A percentile compares a stretch with the other conserved stretches of the same genome.
Conservation (phyloP, 129 eudicot genomes). For the Escallonia rubra region DNA sequence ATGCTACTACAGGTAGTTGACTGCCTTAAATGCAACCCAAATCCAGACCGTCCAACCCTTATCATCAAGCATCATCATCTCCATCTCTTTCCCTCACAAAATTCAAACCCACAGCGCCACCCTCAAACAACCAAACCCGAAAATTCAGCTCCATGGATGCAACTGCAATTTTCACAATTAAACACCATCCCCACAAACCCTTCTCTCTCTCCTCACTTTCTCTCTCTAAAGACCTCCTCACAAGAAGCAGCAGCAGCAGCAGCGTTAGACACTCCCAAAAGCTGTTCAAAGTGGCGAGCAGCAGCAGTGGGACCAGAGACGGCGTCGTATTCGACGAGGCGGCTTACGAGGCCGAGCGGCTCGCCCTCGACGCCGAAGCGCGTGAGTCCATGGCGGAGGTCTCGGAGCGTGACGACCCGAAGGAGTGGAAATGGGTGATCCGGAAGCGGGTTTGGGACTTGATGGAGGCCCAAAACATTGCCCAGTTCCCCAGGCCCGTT, state of each 20-base stretch:
- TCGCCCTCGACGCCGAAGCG: conserved; percentile 65
- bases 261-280: background rate
- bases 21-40: background rate
- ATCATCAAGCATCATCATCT: background rate
- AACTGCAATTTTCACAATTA: background rate
- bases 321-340: conserved; percentile 46
- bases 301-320: conserved; percentile 10
- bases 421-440: conserved; percentile 82
- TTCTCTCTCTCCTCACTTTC: conserved; percentile 5
- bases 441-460: conserved; percentile 91
- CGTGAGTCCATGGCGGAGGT: conserved; percentile 66
- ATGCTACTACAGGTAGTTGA: background rate
- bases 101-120: background rate
- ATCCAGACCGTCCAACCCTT: background rate
- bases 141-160: conserved; percentile 2
- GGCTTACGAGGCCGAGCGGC: conserved; percentile 76
- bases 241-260: background rate
- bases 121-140: background rate
- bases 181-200: conserved; percentile 1
- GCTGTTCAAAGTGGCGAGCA: conserved; percentile 17
- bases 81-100: background rate
- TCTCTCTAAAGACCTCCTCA: background rate
- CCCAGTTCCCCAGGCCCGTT: conserved; percentile 92
- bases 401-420: conserved; percentile 50
- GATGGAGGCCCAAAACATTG: conserved; percentile 79